phyloP scores from a whole-genome alignment of 2,329 filamentous ascomycete species.

The Ophiocordyceps camponoti-saundersi region DNA sequence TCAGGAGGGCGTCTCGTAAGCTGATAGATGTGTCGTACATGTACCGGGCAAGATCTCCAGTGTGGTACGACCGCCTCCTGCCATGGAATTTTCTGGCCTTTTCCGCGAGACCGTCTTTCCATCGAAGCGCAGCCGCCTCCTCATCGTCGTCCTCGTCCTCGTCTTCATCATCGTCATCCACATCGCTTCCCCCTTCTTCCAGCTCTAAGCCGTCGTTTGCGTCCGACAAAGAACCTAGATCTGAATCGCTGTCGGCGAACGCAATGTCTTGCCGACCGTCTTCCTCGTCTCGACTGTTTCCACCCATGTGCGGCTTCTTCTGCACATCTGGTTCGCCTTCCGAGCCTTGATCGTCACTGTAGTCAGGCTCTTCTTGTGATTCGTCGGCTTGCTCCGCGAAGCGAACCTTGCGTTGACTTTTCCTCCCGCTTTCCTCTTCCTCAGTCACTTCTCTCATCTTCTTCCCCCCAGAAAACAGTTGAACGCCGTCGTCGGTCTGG shows the following conservation, averaged over 20 bases:
- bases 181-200: conserved; percentile 10
- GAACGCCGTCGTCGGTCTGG: conserved; percentile 64
- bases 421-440: conserved; percentile 41
- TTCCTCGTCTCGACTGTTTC: conserved; percentile 12
- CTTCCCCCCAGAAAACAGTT: conserved; percentile 68
- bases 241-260: conserved; percentile 94
- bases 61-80: conserved; percentile 55
- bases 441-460: conserved; percentile 40
- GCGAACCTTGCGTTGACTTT: conserved; percentile 38
- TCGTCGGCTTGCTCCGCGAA: conserved; percentile 40
- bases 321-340: conserved; percentile 38
- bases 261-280: conserved; percentile 54
- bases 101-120: conserved; percentile 76
- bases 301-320: conserved; percentile 20
- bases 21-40: conserved; percentile 76
- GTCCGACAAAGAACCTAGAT: conserved; percentile 71
- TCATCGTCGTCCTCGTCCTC: conserved; percentile 44
- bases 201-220: conserved; percentile 23
- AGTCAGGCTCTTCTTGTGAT: conserved; percentile 29
- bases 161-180: conserved; percentile 20
- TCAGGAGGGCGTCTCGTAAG: conserved; percentile 56
- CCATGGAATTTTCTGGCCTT: conserved; percentile 58
- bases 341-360: conserved; percentile 31
- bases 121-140: conserved; percentile 57
- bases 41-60: conserved; percentile 66